These are phyloP conservation scores for Cicer cuneatum DNA, from an alignment of 306 rosid species.

Conservation along the genomic window DNA sequence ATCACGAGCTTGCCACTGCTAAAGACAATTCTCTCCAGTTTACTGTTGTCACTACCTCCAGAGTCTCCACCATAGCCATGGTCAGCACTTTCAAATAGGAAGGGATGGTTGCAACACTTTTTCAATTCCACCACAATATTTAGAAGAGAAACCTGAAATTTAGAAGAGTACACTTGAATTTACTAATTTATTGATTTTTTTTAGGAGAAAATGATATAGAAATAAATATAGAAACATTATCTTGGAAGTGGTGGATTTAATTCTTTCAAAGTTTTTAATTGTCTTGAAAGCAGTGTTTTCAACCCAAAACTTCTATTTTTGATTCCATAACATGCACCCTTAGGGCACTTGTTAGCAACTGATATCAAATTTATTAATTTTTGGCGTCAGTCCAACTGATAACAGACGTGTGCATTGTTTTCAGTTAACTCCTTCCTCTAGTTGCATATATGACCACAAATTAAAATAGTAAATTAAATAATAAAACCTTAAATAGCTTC, in stretches of 20 bases:
- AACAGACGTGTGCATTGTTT: conserved; percentile 23
- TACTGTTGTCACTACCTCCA: conserved; percentile 70
- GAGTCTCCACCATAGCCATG: conserved; percentile 99
- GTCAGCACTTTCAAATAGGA: conserved; percentile 98
- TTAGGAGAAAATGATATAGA: conserved; percentile 12
- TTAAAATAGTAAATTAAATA: neutral
- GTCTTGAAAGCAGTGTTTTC: no score
- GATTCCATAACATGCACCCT: no score
- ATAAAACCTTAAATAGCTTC: neutral
- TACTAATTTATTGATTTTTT: conserved; percentile 18
- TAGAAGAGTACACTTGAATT: conserved; percentile 13
- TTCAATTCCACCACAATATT: conserved; percentile 98
- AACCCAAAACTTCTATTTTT: no score
- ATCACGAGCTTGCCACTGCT: conserved; percentile 98
- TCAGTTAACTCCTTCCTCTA: conserved; percentile 13
- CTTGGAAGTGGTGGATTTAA: no score
- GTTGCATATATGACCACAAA: conserved; percentile 6
- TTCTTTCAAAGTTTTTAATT: no score
- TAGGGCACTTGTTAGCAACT: no score
- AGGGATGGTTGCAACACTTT: conserved; percentile 99
- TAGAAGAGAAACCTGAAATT: conserved; percentile 87
- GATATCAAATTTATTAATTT: conserved; percentile 25
- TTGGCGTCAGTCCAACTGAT: conserved; percentile 11
- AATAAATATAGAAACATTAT: neutral
- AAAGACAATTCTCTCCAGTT: conserved; percentile 86